phyloP scores from a whole-genome alignment of 1,284 basidiomycete species.

The Caloboletus inedulis region DNA sequence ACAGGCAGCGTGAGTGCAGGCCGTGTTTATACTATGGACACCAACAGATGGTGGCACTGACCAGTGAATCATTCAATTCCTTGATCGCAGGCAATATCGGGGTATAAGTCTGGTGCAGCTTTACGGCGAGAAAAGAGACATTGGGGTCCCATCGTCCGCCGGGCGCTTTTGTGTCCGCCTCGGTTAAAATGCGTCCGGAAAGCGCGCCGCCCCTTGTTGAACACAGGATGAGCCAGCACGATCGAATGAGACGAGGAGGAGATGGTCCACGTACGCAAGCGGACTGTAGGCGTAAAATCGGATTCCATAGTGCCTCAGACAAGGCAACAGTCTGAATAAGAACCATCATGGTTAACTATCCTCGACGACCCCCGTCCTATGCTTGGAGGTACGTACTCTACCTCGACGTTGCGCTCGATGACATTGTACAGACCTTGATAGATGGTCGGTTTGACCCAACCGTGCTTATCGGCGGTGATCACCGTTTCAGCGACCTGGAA shows the following conservation, averaged over 20 bases:
- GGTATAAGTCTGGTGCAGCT: slow-evolving; percentile 1
- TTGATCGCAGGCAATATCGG: slow-evolving; percentile 16
- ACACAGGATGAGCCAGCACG: neutral
- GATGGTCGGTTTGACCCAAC: slow-evolving; percentile 35
- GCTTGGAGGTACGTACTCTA: slow-evolving; percentile 29
- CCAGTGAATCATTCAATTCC: slow-evolving; percentile 16
- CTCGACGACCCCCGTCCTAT: neutral
- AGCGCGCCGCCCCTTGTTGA: slow-evolving; percentile 12
- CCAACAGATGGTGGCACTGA: neutral
- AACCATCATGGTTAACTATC: slow-evolving; percentile 10
- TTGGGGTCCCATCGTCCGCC: slow-evolving; percentile 17
- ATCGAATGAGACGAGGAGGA: neutral
- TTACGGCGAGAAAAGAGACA: neutral
- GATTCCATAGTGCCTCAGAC: slow-evolving; percentile 45
- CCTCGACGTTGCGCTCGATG: slow-evolving; percentile 41
- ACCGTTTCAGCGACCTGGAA: slow-evolving; percentile 37
- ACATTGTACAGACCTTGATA: slow-evolving; percentile 40
- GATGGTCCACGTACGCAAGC: slow-evolving; percentile 37
- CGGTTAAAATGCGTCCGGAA: slow-evolving; percentile 9
- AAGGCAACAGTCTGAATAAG: slow-evolving; percentile 30
- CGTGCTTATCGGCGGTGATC: slow-evolving; percentile 31
- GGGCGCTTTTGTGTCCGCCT: slow-evolving; percentile 4
- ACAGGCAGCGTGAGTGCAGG: neutral
- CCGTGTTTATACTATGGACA: neutral
- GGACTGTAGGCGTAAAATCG: slow-evolving; percentile 49